Base-by-base conservation (phyloP, 169 alveolate species). In the Eimeria maxima region DNA sequence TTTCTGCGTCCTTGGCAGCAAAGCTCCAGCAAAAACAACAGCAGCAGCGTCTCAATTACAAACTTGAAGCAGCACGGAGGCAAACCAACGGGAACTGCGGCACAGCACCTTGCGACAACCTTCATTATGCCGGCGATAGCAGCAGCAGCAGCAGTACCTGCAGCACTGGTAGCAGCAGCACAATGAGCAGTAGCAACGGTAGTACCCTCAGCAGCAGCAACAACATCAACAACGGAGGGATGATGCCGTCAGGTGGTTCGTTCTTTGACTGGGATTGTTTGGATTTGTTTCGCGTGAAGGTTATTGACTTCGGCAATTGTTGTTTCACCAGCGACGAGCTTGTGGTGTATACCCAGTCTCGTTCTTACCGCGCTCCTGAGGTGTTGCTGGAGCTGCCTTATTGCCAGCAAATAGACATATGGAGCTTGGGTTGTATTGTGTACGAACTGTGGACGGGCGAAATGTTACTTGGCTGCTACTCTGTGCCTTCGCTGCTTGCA, bases 281-380 rank as follows among this genome's bases (percentile, higher is more conserved):
- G 69, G 94, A 88, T 33, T 33, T 67, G 69, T 71, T 98, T 38
- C 97, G 97, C 93, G 98, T 99, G 83, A 99, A 99, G 98, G 98
- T 99, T 53, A 99, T 99, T 53, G 99, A 99, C 96, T 99, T 99
- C 96, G 99, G 99, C 20, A 98, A 99, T 50, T 96, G 99, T 78
- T 98, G 99, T 97, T 99, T 98, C 94, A 98, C 98, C n/a, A 98
- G 98, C 96, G 99, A 99, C 95, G 98, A 98, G 80, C 96, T 99
- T 78, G 97, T 98, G 92, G 97, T 98, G 91, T 99, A 99, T 96
- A 98, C 99, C 14, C 99, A 99, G 97, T 98, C 99, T 63, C 97
- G 99, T 87, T 98, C 99, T 42, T 99, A 99, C 97, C 96, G 99
- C 83, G 99, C 99, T 6, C 99, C 99, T n/a, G 99, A 99, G 97